A percentile compares a stretch with the other conserved stretches of the same genome.
Conservation (phyloP, 192 early-diverging fungal genomes). For the Umbelopsis sp. region DNA sequence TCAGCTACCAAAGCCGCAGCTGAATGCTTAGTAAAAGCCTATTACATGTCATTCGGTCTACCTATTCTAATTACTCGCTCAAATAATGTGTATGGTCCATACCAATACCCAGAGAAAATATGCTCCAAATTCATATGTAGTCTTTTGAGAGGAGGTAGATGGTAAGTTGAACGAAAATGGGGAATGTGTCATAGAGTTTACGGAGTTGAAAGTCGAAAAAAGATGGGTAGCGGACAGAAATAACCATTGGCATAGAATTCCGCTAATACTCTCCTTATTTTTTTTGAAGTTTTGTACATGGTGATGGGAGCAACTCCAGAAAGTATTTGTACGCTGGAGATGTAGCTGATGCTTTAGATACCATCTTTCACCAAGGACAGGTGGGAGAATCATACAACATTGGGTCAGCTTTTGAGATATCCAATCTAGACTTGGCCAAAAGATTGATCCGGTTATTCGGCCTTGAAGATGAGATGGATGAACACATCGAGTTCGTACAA, state of each 20-base stretch:
- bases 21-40: constrained; percentile 74
- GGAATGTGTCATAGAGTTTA: too few species aligned
- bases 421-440: constrained; percentile 66
- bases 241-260: too few species aligned
- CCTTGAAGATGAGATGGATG: constrained; percentile 33
- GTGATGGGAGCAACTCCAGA: constrained; percentile 69
- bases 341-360: constrained; percentile 66
- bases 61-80: constrained; percentile 79
- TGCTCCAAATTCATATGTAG: constrained; percentile 81
- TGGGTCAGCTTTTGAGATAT: constrained; percentile 67
- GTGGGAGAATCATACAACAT: constrained; percentile 83
- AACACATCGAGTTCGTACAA: constrained; percentile 67
- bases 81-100: constrained; percentile 83
- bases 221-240: too few species aligned
- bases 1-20: constrained; percentile 88
- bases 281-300: constrained; percentile 63
- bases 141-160: constrained; percentile 53
- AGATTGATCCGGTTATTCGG: constrained; percentile 56
- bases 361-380: constrained; percentile 65
- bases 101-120: constrained; percentile 85
- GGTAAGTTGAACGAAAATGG: constrained; percentile 28
- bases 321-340: constrained; percentile 78
- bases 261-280: too few species aligned
- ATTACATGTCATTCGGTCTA: constrained; percentile 74
- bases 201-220: too few species aligned